Percentiles rank a stretch among this genome's conserved stretches.
These are phyloP conservation scores for Thielaviopsis musarum DNA, from an alignment of 2,329 filamentous ascomycete genomes.

Conservation along the genomic window DNA sequence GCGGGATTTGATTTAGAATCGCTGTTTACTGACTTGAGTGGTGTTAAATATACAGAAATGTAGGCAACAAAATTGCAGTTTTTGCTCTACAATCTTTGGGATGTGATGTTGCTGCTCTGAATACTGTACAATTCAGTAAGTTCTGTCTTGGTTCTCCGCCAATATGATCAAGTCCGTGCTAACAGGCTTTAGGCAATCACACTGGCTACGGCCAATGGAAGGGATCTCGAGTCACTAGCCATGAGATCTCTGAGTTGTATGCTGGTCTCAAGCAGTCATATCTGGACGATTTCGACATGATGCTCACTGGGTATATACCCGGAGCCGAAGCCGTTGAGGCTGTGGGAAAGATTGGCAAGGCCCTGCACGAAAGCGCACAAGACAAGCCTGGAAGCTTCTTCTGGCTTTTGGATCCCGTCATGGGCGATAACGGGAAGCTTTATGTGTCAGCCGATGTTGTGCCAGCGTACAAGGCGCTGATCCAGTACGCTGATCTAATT, in stretches of 20 bases:
- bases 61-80: conserved; percentile 93
- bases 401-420: conserved; percentile 94
- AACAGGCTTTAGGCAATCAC: conserved; percentile 59
- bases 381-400: conserved; percentile 64
- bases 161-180: neutral
- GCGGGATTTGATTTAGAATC: neutral
- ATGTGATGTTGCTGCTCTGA: conserved; percentile 83
- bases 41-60: conserved; percentile 41
- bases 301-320: conserved; percentile 89
- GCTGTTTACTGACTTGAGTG: neutral
- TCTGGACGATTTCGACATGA: conserved; percentile 80
- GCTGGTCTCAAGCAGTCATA: conserved; percentile 67
- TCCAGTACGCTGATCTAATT: conserved; percentile 75
- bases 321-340: conserved; percentile 70
- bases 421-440: conserved; percentile 86
- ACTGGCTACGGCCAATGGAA: conserved; percentile 82
- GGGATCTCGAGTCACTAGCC: conserved; percentile 63
- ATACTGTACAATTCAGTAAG: conserved; percentile 95
- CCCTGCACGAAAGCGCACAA: conserved; percentile 51
- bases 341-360: conserved; percentile 68
- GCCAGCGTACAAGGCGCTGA: conserved; percentile 68
- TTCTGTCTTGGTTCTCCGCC: conserved; percentile 10
- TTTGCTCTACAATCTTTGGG: conserved; percentile 88
- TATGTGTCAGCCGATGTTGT: conserved; percentile 89
- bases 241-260: conserved; percentile 74